These are phyloP conservation scores for Gastrolobium villosum DNA, from an alignment of 306 rosid genomes.

Conservation along the genomic window DNA sequence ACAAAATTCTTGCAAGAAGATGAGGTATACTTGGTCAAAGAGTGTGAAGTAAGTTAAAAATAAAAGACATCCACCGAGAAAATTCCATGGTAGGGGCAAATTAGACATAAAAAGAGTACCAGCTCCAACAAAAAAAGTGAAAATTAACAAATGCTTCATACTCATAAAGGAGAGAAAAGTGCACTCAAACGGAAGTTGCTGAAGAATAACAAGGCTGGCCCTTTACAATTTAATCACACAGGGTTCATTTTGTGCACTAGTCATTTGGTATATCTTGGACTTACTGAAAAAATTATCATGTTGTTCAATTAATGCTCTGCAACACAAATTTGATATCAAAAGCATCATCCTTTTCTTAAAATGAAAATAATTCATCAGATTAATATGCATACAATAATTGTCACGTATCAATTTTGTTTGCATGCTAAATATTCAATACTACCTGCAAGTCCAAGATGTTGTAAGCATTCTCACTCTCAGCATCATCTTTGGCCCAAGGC, in stretches of 20 bases:
- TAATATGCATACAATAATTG: background rate
- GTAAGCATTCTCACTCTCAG: slow-evolving; percentile 72
- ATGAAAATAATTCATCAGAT: background rate
- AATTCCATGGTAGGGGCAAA: background rate
- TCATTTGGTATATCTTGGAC: background rate
- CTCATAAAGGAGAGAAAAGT: slow-evolving; percentile 7
- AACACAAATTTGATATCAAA: background rate
- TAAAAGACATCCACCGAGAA: slow-evolving; percentile 23
- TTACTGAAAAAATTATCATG: too few relatives aligned
- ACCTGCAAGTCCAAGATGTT: slow-evolving; percentile 90
- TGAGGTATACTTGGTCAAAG: background rate
- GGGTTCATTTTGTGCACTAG: background rate
- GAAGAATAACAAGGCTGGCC: slow-evolving; percentile 19
- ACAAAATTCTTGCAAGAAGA: background rate
- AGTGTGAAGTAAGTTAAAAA: background rate
- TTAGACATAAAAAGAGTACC: slow-evolving; percentile 1
- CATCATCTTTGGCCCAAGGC: slow-evolving; percentile 74
- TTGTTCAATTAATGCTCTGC: background rate
- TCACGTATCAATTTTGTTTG: slow-evolving; percentile 16
- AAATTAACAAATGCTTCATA: slow-evolving; percentile 2
- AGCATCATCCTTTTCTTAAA: background rate
- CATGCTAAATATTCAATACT: slow-evolving; percentile 1
- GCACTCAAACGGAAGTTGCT: background rate
- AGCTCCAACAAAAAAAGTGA: background rate
- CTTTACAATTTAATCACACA: background rate